Base-by-base conservation (phyloP, 768 basidiomycete species). In the Kockovaella imperatae region DNA sequence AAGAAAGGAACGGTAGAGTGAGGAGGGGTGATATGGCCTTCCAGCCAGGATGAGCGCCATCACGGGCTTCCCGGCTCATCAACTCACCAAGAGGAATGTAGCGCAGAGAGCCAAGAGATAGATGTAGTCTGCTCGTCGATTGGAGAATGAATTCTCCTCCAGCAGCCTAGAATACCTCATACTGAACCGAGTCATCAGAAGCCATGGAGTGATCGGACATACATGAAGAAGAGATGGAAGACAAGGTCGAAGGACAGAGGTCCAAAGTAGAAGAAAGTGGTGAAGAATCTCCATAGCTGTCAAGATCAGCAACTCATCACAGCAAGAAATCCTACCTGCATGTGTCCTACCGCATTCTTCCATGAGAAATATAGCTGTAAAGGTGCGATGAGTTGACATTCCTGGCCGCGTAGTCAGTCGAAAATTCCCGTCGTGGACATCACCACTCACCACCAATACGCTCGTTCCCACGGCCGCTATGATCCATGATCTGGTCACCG, bases 161-260 rank as follows among this genome's bases (percentile, higher is more conserved):
- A 99, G 75, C 83, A 96, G 86, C 36, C 91, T 79, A 56, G 88
- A 90, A 66, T 97, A 97, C 44, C 95, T 77, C 90, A 96, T 93
- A 70, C 91, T 95, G 64, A 23, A 8, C n/a, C 30, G 25, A 35
- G n/a, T n/a, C 13, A 20, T n/a, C 8, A 24, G 30, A n/a, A 18
- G 6, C 3, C 6, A 4, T 24, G 24, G 30, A 21, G 24, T 23
- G 34, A 47, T 21, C 3, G n/a, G 10, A 75, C 90, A 70, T 67
- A 93, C 93, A 99, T 95, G 77, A 97, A 99, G 77, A 96, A 96
- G 45, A 99, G 77, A 69, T 97, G 93, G 73, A 97, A 95, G 50
- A 93, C 78, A 59, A 96, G 88, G 71, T 97, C 93, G 18, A 97
- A 74, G 3, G 86, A 88, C 64, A 97, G 80, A 1, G 83, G 79